Conservation (phyloP, 2,329 filamentous ascomycete genomes). For the Trichoderma atrobrunneum region DNA sequence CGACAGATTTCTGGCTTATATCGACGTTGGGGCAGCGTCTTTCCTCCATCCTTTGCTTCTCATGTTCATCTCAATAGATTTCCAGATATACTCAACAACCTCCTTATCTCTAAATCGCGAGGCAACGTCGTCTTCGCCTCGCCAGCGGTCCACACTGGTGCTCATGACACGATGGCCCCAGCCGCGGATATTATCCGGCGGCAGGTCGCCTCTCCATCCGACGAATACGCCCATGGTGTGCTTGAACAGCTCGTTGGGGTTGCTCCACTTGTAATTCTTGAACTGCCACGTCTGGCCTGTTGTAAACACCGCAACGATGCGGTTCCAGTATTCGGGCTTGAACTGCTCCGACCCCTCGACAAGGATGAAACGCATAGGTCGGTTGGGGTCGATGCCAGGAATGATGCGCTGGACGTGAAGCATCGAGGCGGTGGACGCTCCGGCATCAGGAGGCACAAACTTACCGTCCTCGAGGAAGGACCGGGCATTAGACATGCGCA, state of each 20-base stretch:
- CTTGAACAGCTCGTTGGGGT: conserved; percentile 82
- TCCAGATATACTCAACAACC: conserved; percentile 91
- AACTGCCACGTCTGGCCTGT: conserved; percentile 99
- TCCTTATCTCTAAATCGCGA: conserved; percentile 83
- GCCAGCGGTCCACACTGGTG: conserved; percentile 82
- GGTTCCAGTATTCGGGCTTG: conserved; percentile 96
- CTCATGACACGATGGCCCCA: conserved; percentile 84
- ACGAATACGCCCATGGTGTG: conserved; percentile 86
- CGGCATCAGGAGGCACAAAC: conserved; percentile 73
- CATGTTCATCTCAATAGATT: conserved; percentile 84
- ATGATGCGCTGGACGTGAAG: conserved; percentile 80
- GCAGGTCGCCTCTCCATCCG: conserved; percentile 81
- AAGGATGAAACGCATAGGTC: conserved; percentile 87
- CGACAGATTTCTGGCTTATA: conserved; percentile 25
- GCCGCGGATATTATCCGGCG: conserved; percentile 72
- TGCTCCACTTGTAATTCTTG: conserved; percentile 95
- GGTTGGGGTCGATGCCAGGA: conserved; percentile 64
- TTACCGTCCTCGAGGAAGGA: conserved; percentile 84
- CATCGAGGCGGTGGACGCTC: conserved; percentile 69
- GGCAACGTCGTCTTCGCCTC: conserved; percentile 51
- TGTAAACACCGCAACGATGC: conserved; percentile 94
- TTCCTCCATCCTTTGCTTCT: conserved; percentile 76
- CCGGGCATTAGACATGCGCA: conserved; percentile 94
- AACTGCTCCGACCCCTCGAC: conserved; percentile 92
- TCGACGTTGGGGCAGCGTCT: conserved; percentile 61